Conservation (phyloP, 1,284 basidiomycete genomes). For the Papiliotrema nemorosa region DNA sequence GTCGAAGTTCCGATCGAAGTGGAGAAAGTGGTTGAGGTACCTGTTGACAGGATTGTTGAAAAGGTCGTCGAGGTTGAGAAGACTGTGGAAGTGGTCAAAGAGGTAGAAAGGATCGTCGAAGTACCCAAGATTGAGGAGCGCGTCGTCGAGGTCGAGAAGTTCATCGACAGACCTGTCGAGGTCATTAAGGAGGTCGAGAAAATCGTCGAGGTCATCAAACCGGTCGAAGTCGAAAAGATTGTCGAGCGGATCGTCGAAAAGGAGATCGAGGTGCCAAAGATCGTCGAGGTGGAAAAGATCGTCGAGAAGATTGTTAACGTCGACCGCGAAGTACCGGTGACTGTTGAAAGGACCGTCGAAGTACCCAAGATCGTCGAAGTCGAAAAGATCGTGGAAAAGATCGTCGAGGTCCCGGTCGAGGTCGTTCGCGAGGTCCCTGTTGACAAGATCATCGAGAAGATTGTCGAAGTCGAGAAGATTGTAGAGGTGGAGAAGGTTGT, state of each 20-base stretch:
- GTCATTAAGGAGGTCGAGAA: constrained; percentile 44
- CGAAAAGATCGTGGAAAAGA: constrained; percentile 26
- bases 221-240: constrained; percentile 30
- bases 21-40: constrained; percentile 43
- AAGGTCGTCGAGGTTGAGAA: constrained; percentile 31
- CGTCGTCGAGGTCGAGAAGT: constrained; percentile 34
- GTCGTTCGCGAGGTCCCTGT: constrained; percentile 25
- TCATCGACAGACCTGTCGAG: constrained; percentile 37
- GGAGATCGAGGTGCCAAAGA: constrained; percentile 41
- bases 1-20: constrained; percentile 52
- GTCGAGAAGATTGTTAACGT: constrained; percentile 35
- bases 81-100: constrained; percentile 39
- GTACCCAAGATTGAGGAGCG: constrained; percentile 31
- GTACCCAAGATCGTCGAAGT: constrained; percentile 48
- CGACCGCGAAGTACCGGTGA: constrained; percentile 25
- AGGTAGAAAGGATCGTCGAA: constrained; percentile 43
- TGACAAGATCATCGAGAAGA: constrained; percentile 26
- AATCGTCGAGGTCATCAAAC: constrained; percentile 33
- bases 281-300: constrained; percentile 34
- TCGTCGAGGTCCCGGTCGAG: constrained; percentile 36
- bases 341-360: constrained; percentile 46
- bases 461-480: constrained; percentile 30
- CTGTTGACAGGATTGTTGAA: constrained; percentile 48
- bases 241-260: constrained; percentile 43
- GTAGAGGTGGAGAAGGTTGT: constrained; percentile 46